Evolutionary conservation across 345 rosid species (phyloP).

Genomic region (Populus deltoides): DNA sequence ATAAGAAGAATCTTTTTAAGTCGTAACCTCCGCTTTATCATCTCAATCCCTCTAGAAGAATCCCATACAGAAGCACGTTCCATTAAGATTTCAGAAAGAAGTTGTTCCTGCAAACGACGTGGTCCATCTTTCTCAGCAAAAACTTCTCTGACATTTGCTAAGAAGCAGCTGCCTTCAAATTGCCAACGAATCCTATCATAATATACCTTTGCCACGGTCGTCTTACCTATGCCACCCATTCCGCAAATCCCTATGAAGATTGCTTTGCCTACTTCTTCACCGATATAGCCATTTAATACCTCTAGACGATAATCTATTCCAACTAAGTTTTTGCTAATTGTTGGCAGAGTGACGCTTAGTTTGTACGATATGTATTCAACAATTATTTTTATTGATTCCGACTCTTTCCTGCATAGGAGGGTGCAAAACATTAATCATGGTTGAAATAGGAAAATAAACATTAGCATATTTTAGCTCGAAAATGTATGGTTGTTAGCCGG

Average conservation of each 20-base stretch:
- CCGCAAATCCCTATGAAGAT: slow-evolving; percentile 1
- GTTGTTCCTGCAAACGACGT: background rate
- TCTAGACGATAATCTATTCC: background rate
- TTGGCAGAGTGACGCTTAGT: too few relatives aligned
- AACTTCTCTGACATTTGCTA: slow-evolving; percentile 10
- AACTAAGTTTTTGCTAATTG: background rate
- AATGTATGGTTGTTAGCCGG: background rate
- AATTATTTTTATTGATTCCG: background rate
- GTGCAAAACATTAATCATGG: background rate
- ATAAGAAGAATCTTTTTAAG: slow-evolving; percentile 5
- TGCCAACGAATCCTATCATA: background rate
- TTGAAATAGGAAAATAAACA: too few relatives aligned
- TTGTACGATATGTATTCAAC: background rate
- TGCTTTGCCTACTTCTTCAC: background rate
- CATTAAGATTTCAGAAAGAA: slow-evolving; percentile 1
- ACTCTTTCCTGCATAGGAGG: background rate
- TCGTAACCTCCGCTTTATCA: background rate
- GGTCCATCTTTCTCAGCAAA: background rate
- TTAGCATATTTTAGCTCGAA: too few relatives aligned
- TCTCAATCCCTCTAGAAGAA: background rate
- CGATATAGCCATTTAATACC: background rate
- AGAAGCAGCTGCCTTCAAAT: slow-evolving; percentile 8
- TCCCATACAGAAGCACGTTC: background rate
- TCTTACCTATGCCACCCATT: slow-evolving; percentile 4
- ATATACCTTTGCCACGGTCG: background rate